Evolutionary conservation across 148 eudicot species (phyloP), one percentile per base, ranked within the genome.

Genomic region (Tetragonia tetragonoides): DNA sequence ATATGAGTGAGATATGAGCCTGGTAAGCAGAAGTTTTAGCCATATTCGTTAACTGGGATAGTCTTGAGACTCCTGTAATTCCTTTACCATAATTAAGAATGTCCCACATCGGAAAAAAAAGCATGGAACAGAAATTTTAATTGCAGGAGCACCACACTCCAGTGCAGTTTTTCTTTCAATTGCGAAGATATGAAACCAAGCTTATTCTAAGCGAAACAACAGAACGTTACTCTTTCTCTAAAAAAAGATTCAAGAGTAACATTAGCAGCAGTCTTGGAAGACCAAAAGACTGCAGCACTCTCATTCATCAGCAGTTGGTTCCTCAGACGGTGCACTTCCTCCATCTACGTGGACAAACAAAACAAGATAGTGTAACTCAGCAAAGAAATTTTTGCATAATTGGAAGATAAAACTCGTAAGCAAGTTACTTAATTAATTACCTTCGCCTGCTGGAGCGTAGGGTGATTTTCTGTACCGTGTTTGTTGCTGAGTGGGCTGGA

Each of bases 381-480:
- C 17, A 72, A 9, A 40, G 24, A 73, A 34, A 74, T 5, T 10
- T 16, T 59, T 44, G 18, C 61, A 47, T 10, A 6, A 76, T 28
- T 11, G 34, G 41, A 69, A 51, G 0, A 67, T 21, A 20, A 21
- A n/a, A 0, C 5, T 56, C 68, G 60, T 21, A 12, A 73, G 18
- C 38, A 11, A 15, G 39, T 49, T 38, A n/a, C n/a, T n/a, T n/a
- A 46, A 79, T 44, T 66, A 87, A 89, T 97, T 95, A 90, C 92
- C 98, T 34, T 92, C 97, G 37, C 82, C 93, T 37, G 97, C 79
- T 77, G 98, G 98, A 62, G 95, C 98, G 85, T 77, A 94, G 56
- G 84, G 95, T 63, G 97, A 92, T 83, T 92, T 94, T 77, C 98
- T 81, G 85, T 92, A 92, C 34, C 98, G 82, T n/a, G 98, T 94